Evolutionary conservation across 139 green algal species (phyloP), one percentile per base, ranked within the genome.

Genomic region (Chlorella ohadii): DNA sequence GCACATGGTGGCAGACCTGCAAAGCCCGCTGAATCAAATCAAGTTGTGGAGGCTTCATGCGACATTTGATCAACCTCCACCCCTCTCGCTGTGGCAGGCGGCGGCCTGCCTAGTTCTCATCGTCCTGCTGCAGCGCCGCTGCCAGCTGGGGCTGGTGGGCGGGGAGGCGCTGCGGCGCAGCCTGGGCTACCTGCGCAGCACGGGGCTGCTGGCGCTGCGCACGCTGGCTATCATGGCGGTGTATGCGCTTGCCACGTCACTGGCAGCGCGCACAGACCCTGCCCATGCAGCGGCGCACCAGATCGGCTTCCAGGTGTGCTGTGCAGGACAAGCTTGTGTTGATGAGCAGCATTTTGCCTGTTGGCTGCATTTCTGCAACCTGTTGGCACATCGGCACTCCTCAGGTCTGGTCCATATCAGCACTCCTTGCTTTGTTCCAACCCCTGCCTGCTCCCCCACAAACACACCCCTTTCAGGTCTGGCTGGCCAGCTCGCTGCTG

Each of bases 401-500:
- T n/a, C n/a, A n/a, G n/a, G n/a, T n/a, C n/a, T n/a, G n/a, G n/a
- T n/a, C n/a, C n/a, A n/a, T n/a, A n/a, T n/a, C n/a, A n/a, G n/a
- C n/a, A n/a, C n/a, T n/a, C n/a, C n/a, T n/a, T n/a, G n/a, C n/a
- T n/a, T n/a, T n/a, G n/a, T n/a, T n/a, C n/a, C n/a, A n/a, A n/a
- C n/a, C n/a, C n/a, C n/a, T n/a, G n/a, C n/a, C n/a, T n/a, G n/a
- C n/a, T n/a, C n/a, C n/a, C n/a, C n/a, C n/a, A n/a, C n/a, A n/a
- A n/a, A n/a, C 27, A 31, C 68, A 7, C 36, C 81, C 78, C 75
- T 82, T 92, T n/a, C 89, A 93, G 87, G n/a, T 97, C 57, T 98
- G 94, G 94, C 86, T 96, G 64, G 92, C 92, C 3, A 89, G 84
- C 59, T 92, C 81, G 39, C 85, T 98, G 74, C 82, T 96, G 59